Base-by-base conservation (phyloP, 768 basidiomycete species). In the Collybia sp. region DNA sequence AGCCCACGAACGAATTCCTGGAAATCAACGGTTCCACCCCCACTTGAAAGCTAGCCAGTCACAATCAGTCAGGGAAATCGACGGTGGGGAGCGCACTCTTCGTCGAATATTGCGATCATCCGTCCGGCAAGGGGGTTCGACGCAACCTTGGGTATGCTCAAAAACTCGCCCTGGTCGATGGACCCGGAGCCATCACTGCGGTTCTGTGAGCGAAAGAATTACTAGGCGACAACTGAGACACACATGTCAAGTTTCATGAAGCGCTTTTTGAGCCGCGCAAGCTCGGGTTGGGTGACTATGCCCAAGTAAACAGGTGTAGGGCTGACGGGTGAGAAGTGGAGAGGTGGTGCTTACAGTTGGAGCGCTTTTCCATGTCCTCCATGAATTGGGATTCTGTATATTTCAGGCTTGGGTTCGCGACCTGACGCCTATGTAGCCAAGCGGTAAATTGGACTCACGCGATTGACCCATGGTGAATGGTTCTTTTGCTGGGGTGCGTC, bases 21-120 rank as follows among this genome's bases (percentile, higher is more conserved):
- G 65, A 99, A 99, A 65, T 99, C 96, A 41, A 99, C 96, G 0
- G 94, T 94, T 46, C 95, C 95, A 64, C 93, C 93, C 49, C 96
- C 96, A 64, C 96, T 98, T 56, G 15, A 44, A 33, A 40, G 39
- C 35, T 11, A 18, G 43, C 16, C 25, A 20, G 35, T 51, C 15
- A 48, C 31, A 19, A 30, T 33, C 25, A 47, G 42, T 36, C 13
- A 36, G 16, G 43, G 44, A 41, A 19, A 33, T 13, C n/a, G 37
- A 38, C 25, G n/a, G n/a, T n/a, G 20, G 17, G 12, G 16, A 44
- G 81, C 92, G 68, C 57, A 98, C 95, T 98, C 94, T 69, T 97
- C 92, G 60, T 99, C 96, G 59, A 99, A 99, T 60, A 99, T 98
- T 43, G 96, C 96, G 59, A 99, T 98, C 93, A 99, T 93, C 48